phyloP scores from a whole-genome alignment of 345 rosid species.

The Acer yangbiense region DNA sequence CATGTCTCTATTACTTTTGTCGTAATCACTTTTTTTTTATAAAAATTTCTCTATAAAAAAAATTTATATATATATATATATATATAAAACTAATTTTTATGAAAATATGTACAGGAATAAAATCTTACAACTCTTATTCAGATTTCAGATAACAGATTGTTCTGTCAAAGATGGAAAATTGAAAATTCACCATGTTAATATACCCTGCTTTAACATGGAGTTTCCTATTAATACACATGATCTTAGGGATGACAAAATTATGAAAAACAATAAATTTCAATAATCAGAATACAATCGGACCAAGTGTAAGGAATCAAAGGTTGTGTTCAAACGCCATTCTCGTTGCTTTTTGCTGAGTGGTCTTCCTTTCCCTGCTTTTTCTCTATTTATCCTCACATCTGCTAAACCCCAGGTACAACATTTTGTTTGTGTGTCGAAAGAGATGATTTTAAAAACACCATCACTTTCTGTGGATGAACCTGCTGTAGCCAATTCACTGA shows the following conservation, averaged over 20 bases:
- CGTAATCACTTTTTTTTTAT: neutral
- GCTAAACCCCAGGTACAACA: constrained; percentile 84
- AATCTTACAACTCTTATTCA: constrained; percentile 5
- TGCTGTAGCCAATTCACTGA: constrained; percentile 20
- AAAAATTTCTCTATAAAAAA: neutral
- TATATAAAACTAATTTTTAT: neutral
- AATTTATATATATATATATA: no score
- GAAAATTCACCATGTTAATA: neutral
- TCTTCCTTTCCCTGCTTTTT: constrained; percentile 91
- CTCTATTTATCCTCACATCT: constrained; percentile 75
- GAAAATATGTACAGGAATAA: constrained; percentile 2
- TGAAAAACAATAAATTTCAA: constrained; percentile 18
- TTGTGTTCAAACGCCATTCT: constrained; percentile 72
- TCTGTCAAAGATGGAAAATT: neutral
- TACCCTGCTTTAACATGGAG: neutral
- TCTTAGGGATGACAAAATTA: neutral
- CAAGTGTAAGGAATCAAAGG: constrained; percentile 58
- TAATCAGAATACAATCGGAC: constrained; percentile 63
- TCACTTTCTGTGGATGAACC: constrained; percentile 48
- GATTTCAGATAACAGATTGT: neutral
- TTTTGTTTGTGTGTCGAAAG: constrained; percentile 57
- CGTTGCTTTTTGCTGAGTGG: constrained; percentile 85
- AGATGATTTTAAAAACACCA: constrained; percentile 71
- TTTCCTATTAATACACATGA: neutral
- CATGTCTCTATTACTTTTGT: constrained; percentile 6